Evolutionary conservation across 176 grass and related monocot genomes (phyloP).

Genomic region (Cenchrus purpureus): DNA sequence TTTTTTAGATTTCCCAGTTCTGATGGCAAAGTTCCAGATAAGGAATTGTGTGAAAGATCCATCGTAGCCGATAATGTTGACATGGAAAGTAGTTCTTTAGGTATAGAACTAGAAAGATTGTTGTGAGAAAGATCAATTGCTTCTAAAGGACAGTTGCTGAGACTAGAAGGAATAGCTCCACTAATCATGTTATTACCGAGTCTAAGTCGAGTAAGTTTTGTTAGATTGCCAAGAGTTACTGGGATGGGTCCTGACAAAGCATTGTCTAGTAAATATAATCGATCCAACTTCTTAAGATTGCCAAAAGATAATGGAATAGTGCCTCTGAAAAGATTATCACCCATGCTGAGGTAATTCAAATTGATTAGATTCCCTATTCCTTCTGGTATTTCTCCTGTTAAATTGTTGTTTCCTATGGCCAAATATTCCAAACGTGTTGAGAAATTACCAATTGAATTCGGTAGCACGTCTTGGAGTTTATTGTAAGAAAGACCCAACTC

Average conservation of each 20-base stretch:
- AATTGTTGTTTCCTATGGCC: not conserved
- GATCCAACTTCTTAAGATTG: slow-evolving; percentile 12
- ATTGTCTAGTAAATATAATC: slow-evolving; percentile 21
- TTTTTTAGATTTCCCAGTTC: slow-evolving; percentile 42
- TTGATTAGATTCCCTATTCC: slow-evolving; percentile 25
- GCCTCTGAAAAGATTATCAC: not conserved
- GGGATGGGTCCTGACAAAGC: slow-evolving; percentile 40
- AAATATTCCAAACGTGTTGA: slow-evolving; percentile 2
- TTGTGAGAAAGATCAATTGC: slow-evolving; percentile 45
- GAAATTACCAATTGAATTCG: slow-evolving; percentile 33
- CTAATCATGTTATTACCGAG: not conserved
- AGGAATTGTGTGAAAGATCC: slow-evolving; percentile 47
- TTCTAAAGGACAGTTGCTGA: slow-evolving; percentile 23
- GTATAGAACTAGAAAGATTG: slow-evolving; percentile 30
- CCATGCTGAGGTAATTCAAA: not conserved
- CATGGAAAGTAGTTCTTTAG: slow-evolving; percentile 48
- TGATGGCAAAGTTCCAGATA: slow-evolving; percentile 46
- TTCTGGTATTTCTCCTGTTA: slow-evolving; percentile 33
- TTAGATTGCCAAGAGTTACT: slow-evolving; percentile 29
- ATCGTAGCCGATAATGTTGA: not conserved
- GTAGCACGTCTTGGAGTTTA: slow-evolving; percentile 21
- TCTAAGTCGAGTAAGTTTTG: not conserved
- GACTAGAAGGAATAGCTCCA: slow-evolving; percentile 24
- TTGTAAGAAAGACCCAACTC: not conserved
- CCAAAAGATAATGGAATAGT: slow-evolving; percentile 21